Base-by-base conservation (phyloP, 176 grass and related monocot genomes). In the Carex myosuroides region DNA sequence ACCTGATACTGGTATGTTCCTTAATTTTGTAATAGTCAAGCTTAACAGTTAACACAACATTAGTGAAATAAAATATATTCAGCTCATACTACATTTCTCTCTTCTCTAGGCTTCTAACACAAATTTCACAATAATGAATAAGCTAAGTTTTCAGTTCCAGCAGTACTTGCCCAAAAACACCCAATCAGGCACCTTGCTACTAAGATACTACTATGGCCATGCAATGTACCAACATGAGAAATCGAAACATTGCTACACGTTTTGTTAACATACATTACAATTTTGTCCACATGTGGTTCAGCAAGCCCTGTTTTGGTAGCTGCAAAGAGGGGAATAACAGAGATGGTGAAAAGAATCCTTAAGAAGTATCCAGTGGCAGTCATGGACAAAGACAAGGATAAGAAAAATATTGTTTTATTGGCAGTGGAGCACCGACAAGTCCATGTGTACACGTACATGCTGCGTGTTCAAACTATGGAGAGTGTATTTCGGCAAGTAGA, bases 321-420 rank as follows among this genome's bases (percentile, higher is more conserved):
- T 13, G 83, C 83, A 48, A 85, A 85, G 32, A 85, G 17, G 26
- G 83, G 83, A 10, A 46, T 85, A 59, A 75, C 3, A 18, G 70
- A 85, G 83, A 64, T 85, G 20, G 83, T 85, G 69, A 18, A 62
- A 54, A 85, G 8, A 52, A 85, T 85, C 46, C 70, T 85, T 16
- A 2, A 85, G 1, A 33, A 22, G 0, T 59, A 52, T 33, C 83
- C 83, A 0, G 57, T 85, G 70, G 83, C 83, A 6, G 11, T 75
- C 8, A 12, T 29, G 11, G 56, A 85, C 42, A 14, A 75, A 3
- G 83, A 85, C 11, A 3, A 62, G 18, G 30, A 85, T 29, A 35
- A 78, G 1, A 85, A 77, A n/a, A 85, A 85, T 14, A 77, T 85
- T 18, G 70, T 85, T 13, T 46, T 85, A 17, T 7, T 78, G 17